Evolutionary conservation across 2,329 filamentous ascomycete species (phyloP).

Genomic region (Aquanectria penicillioides): DNA sequence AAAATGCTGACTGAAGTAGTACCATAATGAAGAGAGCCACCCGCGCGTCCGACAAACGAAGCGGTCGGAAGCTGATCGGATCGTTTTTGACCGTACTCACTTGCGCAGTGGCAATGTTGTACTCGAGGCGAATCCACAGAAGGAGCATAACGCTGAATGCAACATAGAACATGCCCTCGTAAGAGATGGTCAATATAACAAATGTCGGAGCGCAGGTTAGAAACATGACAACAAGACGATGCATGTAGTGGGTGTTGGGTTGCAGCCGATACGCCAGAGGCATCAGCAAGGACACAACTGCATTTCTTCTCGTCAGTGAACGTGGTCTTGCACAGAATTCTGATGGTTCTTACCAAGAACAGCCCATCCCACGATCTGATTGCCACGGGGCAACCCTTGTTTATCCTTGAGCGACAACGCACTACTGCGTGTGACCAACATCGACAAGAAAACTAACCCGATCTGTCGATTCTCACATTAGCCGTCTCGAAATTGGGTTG

Average conservation of each 20-base stretch:
- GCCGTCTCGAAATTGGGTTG: neutral
- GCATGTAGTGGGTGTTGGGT: constrained; percentile 88
- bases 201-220: constrained; percentile 93
- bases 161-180: constrained; percentile 96
- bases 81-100: constrained; percentile 37
- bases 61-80: constrained; percentile 62
- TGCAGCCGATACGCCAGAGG: constrained; percentile 84
- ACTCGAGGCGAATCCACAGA: constrained; percentile 92
- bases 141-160: constrained; percentile 85
- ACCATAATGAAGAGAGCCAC: constrained; percentile 95
- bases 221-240: constrained; percentile 89
- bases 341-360: constrained; percentile 69
- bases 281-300: constrained; percentile 78
- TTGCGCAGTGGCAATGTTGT: constrained; percentile 64
- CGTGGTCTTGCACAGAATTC: neutral
- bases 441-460: constrained; percentile 81
- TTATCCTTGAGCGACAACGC: constrained; percentile 87
- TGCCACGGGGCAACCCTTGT: constrained; percentile 84
- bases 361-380: constrained; percentile 86
- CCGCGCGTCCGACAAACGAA: constrained; percentile 85
- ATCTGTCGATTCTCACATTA: constrained; percentile 55
- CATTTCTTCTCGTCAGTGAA: constrained; percentile 25
- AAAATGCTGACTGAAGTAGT: constrained; percentile 94
- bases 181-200: constrained; percentile 95
- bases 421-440: constrained; percentile 88